Conservation (phyloP, 2,329 filamentous ascomycete genomes). For the Amylocarpus encephaloides region DNA sequence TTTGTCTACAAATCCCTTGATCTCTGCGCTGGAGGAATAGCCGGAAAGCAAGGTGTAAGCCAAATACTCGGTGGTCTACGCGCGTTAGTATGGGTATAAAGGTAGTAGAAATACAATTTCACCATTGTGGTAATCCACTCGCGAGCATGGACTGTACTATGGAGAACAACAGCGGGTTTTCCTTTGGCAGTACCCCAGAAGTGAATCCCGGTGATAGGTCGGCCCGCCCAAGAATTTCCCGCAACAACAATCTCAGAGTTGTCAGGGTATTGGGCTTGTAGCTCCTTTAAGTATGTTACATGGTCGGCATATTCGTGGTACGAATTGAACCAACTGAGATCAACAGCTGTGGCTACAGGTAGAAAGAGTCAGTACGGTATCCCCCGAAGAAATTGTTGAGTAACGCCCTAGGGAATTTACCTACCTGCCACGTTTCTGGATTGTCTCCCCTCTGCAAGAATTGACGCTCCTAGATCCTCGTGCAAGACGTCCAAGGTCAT, state of each 20-base stretch:
- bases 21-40: constrained; percentile 36
- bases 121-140: constrained; percentile 55
- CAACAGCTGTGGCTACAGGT: neutral
- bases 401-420: neutral
- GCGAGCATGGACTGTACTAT: constrained; percentile 52
- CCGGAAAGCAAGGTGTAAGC: constrained; percentile 42
- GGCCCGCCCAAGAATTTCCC: constrained; percentile 42
- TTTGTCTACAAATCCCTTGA: constrained; percentile 46
- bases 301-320: constrained; percentile 5
- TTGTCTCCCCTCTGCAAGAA: constrained; percentile 33
- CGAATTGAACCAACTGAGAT: neutral
- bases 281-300: constrained; percentile 44
- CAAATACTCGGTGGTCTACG: constrained; percentile 42
- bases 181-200: constrained; percentile 43
- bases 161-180: constrained; percentile 48
- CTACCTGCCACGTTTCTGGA: constrained; percentile 9
- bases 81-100: neutral
- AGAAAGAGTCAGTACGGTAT: no score
- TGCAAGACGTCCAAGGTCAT: constrained; percentile 36
- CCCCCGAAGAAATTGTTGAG: no score
- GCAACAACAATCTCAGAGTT: constrained; percentile 44
- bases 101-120: constrained; percentile 4
- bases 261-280: constrained; percentile 39
- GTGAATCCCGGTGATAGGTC: constrained; percentile 42
- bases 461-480: constrained; percentile 38